These are phyloP conservation scores for Gossypium lobatum DNA, from an alignment of 441 rosid genomes.

Conservation along the genomic window DNA sequence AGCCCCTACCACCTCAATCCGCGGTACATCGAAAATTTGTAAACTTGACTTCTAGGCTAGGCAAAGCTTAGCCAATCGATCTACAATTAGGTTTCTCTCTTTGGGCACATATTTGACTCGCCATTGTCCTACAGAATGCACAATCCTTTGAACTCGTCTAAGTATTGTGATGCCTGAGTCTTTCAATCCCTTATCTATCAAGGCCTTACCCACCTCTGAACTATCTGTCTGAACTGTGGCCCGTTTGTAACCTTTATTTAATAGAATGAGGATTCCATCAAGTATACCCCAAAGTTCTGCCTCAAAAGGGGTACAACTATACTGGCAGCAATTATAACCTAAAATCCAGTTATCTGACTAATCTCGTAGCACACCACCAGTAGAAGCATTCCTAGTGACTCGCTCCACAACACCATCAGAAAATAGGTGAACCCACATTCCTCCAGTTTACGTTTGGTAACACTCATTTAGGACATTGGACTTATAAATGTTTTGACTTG, in stretches of 20 bases:
- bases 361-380: not conserved
- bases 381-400: not conserved
- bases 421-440: not conserved
- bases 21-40: not conserved
- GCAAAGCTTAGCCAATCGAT: not conserved
- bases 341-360: not conserved
- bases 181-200: too few relatives aligned
- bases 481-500: not conserved
- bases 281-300: not conserved
- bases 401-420: not conserved
- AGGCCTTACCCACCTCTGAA: not conserved
- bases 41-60: not conserved
- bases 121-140: too few relatives aligned
- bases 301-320: not conserved
- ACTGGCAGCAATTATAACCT: not conserved
- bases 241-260: not conserved
- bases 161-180: too few relatives aligned
- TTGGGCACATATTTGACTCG: too few relatives aligned
- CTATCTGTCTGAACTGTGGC: not conserved
- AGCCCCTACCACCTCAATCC: too few relatives aligned
- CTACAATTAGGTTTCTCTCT: too few relatives aligned
- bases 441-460: too few relatives aligned
- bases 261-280: not conserved
- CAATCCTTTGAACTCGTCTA: too few relatives aligned
- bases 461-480: too few relatives aligned